Percentiles rank a stretch among this genome's conserved stretches.
Conservation (phyloP, 2,329 filamentous ascomycete genomes). For the Alternaria arbusti region DNA sequence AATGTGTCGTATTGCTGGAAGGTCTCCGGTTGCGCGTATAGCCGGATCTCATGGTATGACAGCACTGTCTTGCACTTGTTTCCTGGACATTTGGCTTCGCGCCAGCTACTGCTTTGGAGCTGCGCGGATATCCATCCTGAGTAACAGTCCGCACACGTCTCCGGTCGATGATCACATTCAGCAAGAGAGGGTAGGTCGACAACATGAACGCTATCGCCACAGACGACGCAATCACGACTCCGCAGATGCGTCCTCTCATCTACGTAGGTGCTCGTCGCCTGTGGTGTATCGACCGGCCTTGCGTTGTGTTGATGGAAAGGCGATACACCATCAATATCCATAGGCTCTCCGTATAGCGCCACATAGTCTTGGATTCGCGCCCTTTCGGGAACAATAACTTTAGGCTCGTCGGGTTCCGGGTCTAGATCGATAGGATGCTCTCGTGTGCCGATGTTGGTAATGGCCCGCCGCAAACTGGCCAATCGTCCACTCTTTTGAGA, state of each 20-base stretch:
- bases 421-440: constrained; percentile 14
- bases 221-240: constrained; percentile 30
- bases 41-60: constrained; percentile 53
- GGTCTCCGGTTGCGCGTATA: constrained; percentile 22
- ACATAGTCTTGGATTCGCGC: background rate
- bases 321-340: background rate
- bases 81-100: constrained; percentile 58
- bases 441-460: constrained; percentile 4
- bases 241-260: background rate
- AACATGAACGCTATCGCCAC: constrained; percentile 19
- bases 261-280: constrained; percentile 5
- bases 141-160: constrained; percentile 48
- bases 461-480: background rate
- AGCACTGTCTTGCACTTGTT: constrained; percentile 56
- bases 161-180: constrained; percentile 42
- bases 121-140: constrained; percentile 48
- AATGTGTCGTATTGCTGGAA: constrained; percentile 50
- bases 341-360: constrained; percentile 1
- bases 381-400: background rate
- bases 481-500: background rate
- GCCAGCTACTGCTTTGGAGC: constrained; percentile 50
- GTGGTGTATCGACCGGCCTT: background rate
- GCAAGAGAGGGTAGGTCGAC: constrained; percentile 29
- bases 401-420: constrained; percentile 4
- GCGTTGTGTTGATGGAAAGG: background rate